These are phyloP conservation scores for Aaosphaeria pasadenensis DNA, from an alignment of 2,329 filamentous ascomycete genomes.

Conservation along the genomic window DNA sequence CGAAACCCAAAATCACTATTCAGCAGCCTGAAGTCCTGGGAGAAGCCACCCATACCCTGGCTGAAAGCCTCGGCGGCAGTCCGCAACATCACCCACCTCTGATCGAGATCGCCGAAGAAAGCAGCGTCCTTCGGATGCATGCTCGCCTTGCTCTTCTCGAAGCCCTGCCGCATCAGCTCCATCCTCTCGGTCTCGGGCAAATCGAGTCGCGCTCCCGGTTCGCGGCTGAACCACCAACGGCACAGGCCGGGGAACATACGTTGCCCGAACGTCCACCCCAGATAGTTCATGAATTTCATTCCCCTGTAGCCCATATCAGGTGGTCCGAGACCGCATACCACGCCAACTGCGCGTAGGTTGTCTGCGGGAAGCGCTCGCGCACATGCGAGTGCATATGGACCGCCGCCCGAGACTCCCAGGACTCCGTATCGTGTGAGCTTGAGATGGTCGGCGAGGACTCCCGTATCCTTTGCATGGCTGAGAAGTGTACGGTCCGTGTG, in stretches of 20 bases:
- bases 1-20: constrained; percentile 30
- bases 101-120: constrained; percentile 18
- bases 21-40: constrained; percentile 28
- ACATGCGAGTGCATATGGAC: constrained; percentile 30
- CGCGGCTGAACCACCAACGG: constrained; percentile 22
- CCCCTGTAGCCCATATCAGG: constrained; percentile 36
- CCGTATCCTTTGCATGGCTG: not conserved
- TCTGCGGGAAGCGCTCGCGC: constrained; percentile 15
- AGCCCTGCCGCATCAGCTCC: no score
- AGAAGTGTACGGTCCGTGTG: not conserved
- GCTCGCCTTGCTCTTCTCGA: not conserved
- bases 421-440: not conserved
- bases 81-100: constrained; percentile 16
- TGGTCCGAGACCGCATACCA: constrained; percentile 32
- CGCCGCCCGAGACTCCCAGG: constrained; percentile 27
- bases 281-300: not conserved
- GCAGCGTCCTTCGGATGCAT: constrained; percentile 19
- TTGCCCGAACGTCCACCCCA: no score
- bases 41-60: constrained; percentile 28
- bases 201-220: constrained; percentile 25
- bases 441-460: not conserved
- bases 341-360: constrained; percentile 18
- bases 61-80: constrained; percentile 19
- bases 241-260: constrained; percentile 3
- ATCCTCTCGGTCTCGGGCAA: constrained; percentile 23